Evolutionary conservation across 352 stramenopile species (phyloP).

Genomic region (Hyaloperonospora brassicae): DNA sequence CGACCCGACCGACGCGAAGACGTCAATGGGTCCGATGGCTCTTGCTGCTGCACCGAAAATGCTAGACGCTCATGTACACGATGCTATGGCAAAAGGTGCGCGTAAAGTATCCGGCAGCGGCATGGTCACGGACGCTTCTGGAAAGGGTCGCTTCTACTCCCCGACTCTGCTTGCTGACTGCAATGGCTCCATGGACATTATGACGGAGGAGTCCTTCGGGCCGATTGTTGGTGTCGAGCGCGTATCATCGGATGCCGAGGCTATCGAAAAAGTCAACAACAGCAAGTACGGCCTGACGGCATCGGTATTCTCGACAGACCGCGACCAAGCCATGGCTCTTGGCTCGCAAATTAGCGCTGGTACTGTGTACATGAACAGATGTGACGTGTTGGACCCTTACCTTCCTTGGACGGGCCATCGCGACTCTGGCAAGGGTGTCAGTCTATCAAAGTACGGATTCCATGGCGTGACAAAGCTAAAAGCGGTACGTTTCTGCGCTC

Average conservation of each 20-base stretch:
- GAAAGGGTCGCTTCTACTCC: conserved; percentile 68
- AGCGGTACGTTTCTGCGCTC: conserved; percentile 33
- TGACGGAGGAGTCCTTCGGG: conserved; percentile 79
- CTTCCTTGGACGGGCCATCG: conserved; percentile 75
- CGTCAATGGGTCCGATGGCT: conserved; percentile 67
- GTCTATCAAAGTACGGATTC: conserved; percentile 80
- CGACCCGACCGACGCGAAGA: conserved; percentile 50
- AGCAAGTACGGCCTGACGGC: conserved; percentile 74
- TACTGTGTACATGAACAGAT: conserved; percentile 84
- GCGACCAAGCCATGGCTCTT: conserved; percentile 45
- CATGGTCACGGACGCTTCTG: conserved; percentile 35
- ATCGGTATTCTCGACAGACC: conserved; percentile 60
- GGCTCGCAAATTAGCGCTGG: conserved; percentile 56
- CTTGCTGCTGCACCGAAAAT: conserved; percentile 37
- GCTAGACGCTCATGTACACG: conserved; percentile 53
- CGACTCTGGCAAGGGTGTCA: conserved; percentile 74
- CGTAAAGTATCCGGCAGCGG: conserved; percentile 39
- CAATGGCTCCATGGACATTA: conserved; percentile 65
- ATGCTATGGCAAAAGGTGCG: conserved; percentile 68
- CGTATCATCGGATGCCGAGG: conserved; percentile 63
- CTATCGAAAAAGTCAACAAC: conserved; percentile 72
- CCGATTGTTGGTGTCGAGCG: conserved; percentile 71
- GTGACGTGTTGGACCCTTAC: conserved; percentile 71
- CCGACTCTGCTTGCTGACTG: conserved; percentile 66
- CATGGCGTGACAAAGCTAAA: conserved; percentile 72